A percentile compares a stretch with the other conserved stretches of the same genome.
phyloP scores from a whole-genome alignment of 2,329 filamentous ascomycete genomes.

The Chlorencoelia australis region DNA sequence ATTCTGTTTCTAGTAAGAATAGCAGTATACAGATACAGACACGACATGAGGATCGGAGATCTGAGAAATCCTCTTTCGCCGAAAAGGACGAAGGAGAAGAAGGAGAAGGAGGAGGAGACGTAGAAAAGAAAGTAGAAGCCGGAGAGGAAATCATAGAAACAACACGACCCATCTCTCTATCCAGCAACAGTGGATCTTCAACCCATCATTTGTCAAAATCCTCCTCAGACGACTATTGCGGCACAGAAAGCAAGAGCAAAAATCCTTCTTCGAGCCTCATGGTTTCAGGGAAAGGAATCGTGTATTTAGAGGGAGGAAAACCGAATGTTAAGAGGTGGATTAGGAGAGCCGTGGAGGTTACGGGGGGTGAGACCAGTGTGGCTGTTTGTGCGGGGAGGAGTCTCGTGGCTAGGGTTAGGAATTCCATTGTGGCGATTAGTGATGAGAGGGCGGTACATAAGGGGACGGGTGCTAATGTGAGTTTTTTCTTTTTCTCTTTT shows the following conservation, averaged over 20 bases:
- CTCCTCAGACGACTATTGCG: too few species aligned
- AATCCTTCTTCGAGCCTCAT: too few species aligned
- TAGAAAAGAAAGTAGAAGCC: not conserved
- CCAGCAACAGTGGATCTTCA: too few species aligned
- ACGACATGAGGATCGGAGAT: too few species aligned
- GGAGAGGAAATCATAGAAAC: slow-evolving; percentile 25
- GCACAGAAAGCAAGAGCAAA: too few species aligned
- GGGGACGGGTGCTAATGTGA: slow-evolving; percentile 52
- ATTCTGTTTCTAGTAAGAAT: slow-evolving; percentile 1
- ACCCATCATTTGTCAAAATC: too few species aligned
- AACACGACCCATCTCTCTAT: too few species aligned
- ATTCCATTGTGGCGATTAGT: slow-evolving; percentile 43
- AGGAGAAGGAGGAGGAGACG: slow-evolving; percentile 1
- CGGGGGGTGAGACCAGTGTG: slow-evolving; percentile 50
- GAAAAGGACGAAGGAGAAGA: slow-evolving; percentile 1
- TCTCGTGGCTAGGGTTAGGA: slow-evolving; percentile 43
- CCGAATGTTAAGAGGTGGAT: slow-evolving; percentile 44
- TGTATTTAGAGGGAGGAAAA: slow-evolving; percentile 22
- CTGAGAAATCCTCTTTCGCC: too few species aligned
- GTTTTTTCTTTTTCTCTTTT: too few species aligned
- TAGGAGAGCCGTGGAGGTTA: slow-evolving; percentile 43
- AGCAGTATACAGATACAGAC: too few species aligned
- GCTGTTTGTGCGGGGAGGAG: slow-evolving; percentile 49
- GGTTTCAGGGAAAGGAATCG: too few species aligned
- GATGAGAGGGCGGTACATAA: slow-evolving; percentile 55